phyloP scores from a whole-genome alignment of 2,329 filamentous ascomycete genomes.

The Venturia effusa region DNA sequence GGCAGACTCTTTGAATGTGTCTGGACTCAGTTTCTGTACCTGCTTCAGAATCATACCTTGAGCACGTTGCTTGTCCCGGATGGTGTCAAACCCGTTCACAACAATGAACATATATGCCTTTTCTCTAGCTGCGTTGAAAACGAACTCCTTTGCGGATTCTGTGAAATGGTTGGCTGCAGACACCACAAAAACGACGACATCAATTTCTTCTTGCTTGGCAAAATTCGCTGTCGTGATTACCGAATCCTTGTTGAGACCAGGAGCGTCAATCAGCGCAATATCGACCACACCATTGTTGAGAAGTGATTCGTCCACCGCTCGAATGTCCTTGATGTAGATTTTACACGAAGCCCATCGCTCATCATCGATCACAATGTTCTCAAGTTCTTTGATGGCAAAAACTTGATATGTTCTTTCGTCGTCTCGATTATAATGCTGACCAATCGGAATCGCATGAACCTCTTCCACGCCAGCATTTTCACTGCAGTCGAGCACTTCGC shows the following conservation, averaged over 20 bases:
- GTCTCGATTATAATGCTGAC: conserved; percentile 68
- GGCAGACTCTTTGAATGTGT: conserved; percentile 81
- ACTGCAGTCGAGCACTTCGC: conserved; percentile 84
- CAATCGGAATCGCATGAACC: conserved; percentile 86
- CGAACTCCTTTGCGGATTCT: conserved; percentile 94
- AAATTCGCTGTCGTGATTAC: conserved; percentile 97
- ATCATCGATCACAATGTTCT: conserved; percentile 84
- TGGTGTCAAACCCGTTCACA: conserved; percentile 93
- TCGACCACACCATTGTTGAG: conserved; percentile 97
- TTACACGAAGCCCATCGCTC: conserved; percentile 89
- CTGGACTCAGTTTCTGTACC: conserved; percentile 74
- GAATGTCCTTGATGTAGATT: conserved; percentile 85
- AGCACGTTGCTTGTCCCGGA: conserved; percentile 82
- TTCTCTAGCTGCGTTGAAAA: conserved; percentile 86
- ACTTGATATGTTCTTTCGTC: conserved; percentile 93
- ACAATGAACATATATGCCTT: conserved; percentile 99
- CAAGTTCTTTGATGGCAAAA: conserved; percentile 64
- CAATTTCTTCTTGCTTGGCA: conserved; percentile 93
- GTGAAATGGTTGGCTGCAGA: conserved; percentile 98
- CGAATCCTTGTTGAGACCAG: conserved; percentile 89
- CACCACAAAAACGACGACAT: conserved; percentile 96
- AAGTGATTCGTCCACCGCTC: conserved; percentile 81
- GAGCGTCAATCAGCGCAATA: conserved; percentile 93
- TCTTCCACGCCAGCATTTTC: conserved; percentile 90
- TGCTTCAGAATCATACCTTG: conserved; percentile 90